Conservation (phyloP, 1,284 basidiomycete genomes). For the Chalciporus sp. region DNA sequence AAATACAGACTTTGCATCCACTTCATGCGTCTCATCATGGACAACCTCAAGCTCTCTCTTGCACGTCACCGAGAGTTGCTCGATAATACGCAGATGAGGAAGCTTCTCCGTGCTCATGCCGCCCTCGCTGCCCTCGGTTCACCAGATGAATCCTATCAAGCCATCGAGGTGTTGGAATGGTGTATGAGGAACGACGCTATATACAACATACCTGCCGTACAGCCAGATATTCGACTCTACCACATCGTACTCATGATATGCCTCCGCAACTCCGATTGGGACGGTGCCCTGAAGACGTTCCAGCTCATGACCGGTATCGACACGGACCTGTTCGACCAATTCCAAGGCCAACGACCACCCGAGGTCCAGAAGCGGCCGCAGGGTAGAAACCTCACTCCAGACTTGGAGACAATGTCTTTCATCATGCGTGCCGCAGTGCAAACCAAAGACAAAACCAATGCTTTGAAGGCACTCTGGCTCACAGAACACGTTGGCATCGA, state of each 20-base stretch:
- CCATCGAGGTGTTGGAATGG: conserved; percentile 63
- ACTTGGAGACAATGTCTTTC: conserved; percentile 50
- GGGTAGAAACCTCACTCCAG: conserved; percentile 47
- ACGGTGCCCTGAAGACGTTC: conserved; percentile 53
- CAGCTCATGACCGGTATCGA: conserved; percentile 69
- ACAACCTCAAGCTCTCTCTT: conserved; percentile 33
- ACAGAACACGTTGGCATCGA: conserved; percentile 45
- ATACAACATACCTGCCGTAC: conserved; percentile 43
- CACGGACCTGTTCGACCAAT: conserved; percentile 52
- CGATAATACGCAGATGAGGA: conserved; percentile 57
- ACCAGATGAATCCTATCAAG: conserved; percentile 37
- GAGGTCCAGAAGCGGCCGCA: conserved; percentile 41
- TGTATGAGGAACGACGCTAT: conserved; percentile 54
- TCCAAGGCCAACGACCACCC: conserved; percentile 35
- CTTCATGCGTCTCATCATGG: conserved; percentile 59
- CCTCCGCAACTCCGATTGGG: conserved; percentile 64
- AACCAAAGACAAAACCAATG: conserved; percentile 47
- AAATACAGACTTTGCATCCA: conserved; percentile 51
- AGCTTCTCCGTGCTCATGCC: conserved; percentile 55
- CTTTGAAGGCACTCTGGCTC: conserved; percentile 62
- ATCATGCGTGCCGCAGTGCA: conserved; percentile 57
- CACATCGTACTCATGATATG: conserved; percentile 60
- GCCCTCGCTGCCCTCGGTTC: conserved; percentile 41
- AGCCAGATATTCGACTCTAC: conserved; percentile 53
- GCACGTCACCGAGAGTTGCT: conserved; percentile 43